Conservation (phyloP, 2,329 filamentous ascomycete genomes). For the Cytospora piceicola region DNA sequence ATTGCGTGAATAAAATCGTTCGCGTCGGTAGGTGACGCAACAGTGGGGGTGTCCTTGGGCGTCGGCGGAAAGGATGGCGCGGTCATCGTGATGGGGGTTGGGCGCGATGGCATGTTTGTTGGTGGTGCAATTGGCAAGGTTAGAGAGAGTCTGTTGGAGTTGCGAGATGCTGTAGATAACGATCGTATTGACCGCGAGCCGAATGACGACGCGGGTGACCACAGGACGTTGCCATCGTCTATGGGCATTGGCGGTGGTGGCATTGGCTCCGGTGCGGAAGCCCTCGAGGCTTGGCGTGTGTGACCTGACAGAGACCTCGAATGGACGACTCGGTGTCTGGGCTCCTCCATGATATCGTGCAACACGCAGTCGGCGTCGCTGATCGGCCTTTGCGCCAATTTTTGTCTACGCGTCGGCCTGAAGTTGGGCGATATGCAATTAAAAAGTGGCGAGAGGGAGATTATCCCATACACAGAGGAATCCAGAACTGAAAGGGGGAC, state of each 20-base stretch:
- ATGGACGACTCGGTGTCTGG: conserved; percentile 29
- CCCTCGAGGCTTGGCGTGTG: conserved; percentile 31
- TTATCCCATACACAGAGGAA: not conserved
- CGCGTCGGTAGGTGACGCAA: conserved; percentile 56
- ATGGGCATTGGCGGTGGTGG: conserved; percentile 44
- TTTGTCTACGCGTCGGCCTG: conserved; percentile 11
- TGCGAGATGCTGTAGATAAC: conserved; percentile 56
- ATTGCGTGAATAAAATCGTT: conserved; percentile 83
- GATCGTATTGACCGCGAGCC: conserved; percentile 55
- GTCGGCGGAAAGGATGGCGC: conserved; percentile 53
- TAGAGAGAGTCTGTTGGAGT: conserved; percentile 62
- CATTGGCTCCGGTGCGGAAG: conserved; percentile 41
- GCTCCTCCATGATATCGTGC: conserved; percentile 35
- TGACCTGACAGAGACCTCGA: conserved; percentile 24
- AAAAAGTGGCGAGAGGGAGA: not conserved
- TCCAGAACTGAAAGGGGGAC: conserved; percentile 6
- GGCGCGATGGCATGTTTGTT: conserved; percentile 55
- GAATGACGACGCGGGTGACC: conserved; percentile 39
- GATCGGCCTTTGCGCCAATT: conserved; percentile 19
- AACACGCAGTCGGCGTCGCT: conserved; percentile 34
- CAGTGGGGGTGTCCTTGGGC: conserved; percentile 49
- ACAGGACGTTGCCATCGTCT: conserved; percentile 41
- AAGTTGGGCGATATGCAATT: not conserved
- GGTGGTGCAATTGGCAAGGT: conserved; percentile 65
- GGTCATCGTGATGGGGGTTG: conserved; percentile 51